These are phyloP conservation scores for Ophiostoma novo-ulmi DNA, from an alignment of 2,329 filamentous ascomycete genomes.

Conservation along the genomic window DNA sequence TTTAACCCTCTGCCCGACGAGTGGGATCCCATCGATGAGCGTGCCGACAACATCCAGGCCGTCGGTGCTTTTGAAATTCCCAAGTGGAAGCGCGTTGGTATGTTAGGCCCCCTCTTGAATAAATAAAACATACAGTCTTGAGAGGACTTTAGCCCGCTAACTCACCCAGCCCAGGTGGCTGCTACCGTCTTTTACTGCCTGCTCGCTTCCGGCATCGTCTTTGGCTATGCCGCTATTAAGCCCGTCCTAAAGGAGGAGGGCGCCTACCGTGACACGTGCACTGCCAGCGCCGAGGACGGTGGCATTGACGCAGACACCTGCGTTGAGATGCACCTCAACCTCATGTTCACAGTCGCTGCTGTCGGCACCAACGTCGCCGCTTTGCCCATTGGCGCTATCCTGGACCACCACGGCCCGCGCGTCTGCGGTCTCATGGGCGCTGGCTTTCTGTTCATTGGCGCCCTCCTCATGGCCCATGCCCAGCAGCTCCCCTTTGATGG, in stretches of 20 bases:
- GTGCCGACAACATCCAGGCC: conserved; percentile 42
- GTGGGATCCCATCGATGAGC: conserved; percentile 43
- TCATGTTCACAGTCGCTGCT: conserved; percentile 89
- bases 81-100: conserved; percentile 45
- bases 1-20: conserved; percentile 53
- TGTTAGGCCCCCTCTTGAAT: background rate
- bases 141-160: background rate
- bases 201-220: conserved; percentile 71
- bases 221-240: conserved; percentile 81
- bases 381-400: conserved; percentile 75
- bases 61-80: conserved; percentile 52
- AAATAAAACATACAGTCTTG: too few species aligned
- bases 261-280: conserved; percentile 63
- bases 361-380: conserved; percentile 85
- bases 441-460: conserved; percentile 62
- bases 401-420: conserved; percentile 76
- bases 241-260: conserved; percentile 69
- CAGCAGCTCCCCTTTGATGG: conserved; percentile 64
- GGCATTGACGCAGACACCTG: conserved; percentile 38
- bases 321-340: conserved; percentile 63
- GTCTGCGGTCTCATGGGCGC: conserved; percentile 68
- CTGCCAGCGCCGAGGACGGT: conserved; percentile 24
- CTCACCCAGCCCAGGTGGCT: conserved; percentile 35
- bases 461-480: conserved; percentile 66
- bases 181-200: conserved; percentile 39